Conservation (phyloP, 148 eudicot species). For the Cornus florida region DNA sequence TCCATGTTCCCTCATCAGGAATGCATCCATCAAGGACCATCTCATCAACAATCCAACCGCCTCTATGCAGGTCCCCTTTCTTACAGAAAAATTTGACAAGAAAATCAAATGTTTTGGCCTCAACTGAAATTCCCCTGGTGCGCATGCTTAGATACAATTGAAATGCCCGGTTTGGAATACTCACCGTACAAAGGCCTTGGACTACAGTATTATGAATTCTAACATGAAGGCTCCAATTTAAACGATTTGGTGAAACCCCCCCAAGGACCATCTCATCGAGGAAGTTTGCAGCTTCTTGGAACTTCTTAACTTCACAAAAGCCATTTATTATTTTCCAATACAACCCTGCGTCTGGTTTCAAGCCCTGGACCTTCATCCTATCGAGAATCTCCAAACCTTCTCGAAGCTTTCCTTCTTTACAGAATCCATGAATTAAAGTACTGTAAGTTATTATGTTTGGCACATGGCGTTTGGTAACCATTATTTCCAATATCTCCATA, state of each 20-base stretch:
- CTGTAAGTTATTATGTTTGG: constrained; percentile 89
- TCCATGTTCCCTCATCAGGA: constrained; percentile 73
- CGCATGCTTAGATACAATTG: constrained; percentile 70
- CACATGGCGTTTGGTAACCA: constrained; percentile 43
- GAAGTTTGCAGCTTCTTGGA: constrained; percentile 81
- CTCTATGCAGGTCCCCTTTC: constrained; percentile 67
- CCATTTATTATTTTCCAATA: constrained; percentile 67
- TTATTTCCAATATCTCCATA: constrained; percentile 55
- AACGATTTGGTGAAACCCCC: constrained; percentile 68
- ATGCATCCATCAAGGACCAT: constrained; percentile 86
- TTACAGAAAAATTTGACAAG: constrained; percentile 55
- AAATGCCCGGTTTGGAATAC: constrained; percentile 61
- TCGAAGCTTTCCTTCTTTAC: constrained; percentile 61
- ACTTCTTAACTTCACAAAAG: constrained; percentile 52
- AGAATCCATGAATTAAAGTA: constrained; percentile 75
- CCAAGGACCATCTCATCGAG: constrained; percentile 92
- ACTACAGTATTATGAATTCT: constrained; percentile 64
- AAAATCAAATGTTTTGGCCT: constrained; percentile 53
- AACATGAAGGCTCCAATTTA: constrained; percentile 83
- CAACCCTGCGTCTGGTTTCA: constrained; percentile 87
- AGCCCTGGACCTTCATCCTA: constrained; percentile 86
- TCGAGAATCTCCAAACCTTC: constrained; percentile 73
- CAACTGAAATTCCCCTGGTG: constrained; percentile 74
- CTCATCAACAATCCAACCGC: constrained; percentile 61
- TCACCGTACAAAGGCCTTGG: constrained; percentile 59